phyloP scores from a whole-genome alignment of 129 eudicot species.

The Flaveria linearis region DNA sequence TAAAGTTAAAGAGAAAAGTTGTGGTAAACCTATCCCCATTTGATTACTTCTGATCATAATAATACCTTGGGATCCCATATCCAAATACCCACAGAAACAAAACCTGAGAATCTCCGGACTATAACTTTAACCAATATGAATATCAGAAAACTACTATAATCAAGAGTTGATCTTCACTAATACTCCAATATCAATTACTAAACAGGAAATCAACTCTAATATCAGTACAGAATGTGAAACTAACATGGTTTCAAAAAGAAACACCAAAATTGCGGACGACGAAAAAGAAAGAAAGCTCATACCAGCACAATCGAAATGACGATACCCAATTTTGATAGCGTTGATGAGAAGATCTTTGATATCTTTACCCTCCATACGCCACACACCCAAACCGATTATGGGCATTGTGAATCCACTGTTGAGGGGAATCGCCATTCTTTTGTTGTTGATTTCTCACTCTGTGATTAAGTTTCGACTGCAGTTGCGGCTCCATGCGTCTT shows the following conservation, averaged over 20 bases:
- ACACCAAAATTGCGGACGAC: background rate
- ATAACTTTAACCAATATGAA: too few species aligned
- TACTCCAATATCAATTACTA: background rate
- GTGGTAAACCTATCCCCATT: too few species aligned
- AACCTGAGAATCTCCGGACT: too few species aligned
- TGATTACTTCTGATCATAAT: too few species aligned
- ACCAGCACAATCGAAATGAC: constrained; percentile 96
- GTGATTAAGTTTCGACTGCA: constrained; percentile 2
- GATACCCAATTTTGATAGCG: constrained; percentile 80
- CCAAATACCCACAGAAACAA: too few species aligned
- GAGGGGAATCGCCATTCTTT: constrained; percentile 52
- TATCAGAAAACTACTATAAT: too few species aligned
- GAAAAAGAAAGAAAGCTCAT: background rate
- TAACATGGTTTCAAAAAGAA: background rate
- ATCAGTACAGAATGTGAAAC: too few species aligned
- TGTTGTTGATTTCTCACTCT: background rate
- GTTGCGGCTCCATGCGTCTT: background rate
- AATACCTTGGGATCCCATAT: too few species aligned
- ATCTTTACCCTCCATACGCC: constrained; percentile 89
- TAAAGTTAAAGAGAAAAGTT: too few species aligned
- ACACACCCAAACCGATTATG: constrained; percentile 77
- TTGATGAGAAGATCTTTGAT: constrained; percentile 63
- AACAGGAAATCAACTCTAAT: too few species aligned
- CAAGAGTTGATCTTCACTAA: background rate
- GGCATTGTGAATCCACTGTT: constrained; percentile 91